Base-by-base conservation (phyloP, 108 stramenopile genomes). In the Aureococcus anophagefferens region DNA sequence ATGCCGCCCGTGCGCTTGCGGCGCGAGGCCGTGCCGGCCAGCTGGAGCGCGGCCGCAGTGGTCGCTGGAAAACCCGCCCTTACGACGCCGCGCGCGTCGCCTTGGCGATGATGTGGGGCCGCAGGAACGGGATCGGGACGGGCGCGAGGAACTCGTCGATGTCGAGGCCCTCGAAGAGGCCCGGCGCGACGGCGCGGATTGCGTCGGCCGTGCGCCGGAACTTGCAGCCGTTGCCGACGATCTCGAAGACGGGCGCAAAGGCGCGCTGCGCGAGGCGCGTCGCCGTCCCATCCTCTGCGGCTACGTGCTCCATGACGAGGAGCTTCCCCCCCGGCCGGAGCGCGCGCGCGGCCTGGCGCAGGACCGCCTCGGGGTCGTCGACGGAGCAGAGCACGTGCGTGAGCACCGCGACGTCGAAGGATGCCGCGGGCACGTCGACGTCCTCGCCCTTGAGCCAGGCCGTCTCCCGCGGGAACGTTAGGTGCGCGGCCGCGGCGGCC, bases 271-370 rank as follows among this genome's bases (percentile, higher is more conserved):
- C 31, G 33, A 51, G 72, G 46, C 68, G 70, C 35, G 46, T 30
- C 40, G 28, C 16, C 17, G 79, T 75, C 5, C 81, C 82, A 11
- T 73, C 72, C 5, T 0, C 0, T 0, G 83, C 83, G 4, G 74
- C 28, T 28, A 83, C 74, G 62, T 86, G 85, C 59, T 86, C 85
- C 77, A 81, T 69, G 35, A 88, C 76, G 16, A 86, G 69, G 32
- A 85, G 80, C 65, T 68, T 80, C 5, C 87, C 87, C 17, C 86
- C 85, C n/a, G 83, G 83, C 65, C 82, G 85, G 46, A 88, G 46
- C 21, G 85, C 85, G 63, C 81, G 63, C 36, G 76, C 79, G 21
- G 86, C 84, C 68, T 87, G 83, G 7, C 79, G 65, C 35, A 88
- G 69, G 18, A 86, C 85, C 68, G 32, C 40, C 63, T 68, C 70